Evolutionary conservation across 1,284 basidiomycete species (phyloP).

Genomic region (Leccinum huronense): DNA sequence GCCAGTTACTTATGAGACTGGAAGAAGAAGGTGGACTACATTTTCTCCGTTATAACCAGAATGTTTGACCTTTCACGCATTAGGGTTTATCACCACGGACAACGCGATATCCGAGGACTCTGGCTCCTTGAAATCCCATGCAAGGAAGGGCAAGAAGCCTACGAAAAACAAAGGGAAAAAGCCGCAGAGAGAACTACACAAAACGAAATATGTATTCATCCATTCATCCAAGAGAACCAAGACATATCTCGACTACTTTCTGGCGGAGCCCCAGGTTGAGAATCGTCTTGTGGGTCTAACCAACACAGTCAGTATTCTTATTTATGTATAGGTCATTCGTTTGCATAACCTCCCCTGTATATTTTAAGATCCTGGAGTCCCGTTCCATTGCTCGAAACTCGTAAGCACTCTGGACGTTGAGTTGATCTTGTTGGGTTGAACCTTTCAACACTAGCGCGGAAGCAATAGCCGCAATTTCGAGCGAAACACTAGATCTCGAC

Average conservation of each 20-base stretch:
- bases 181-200: constrained; percentile 53
- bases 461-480: constrained; percentile 4
- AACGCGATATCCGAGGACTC: constrained; percentile 48
- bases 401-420: constrained; percentile 5
- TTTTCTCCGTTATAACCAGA: constrained; percentile 3
- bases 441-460: neutral
- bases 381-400: constrained; percentile 32
- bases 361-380: constrained; percentile 13
- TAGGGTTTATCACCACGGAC: constrained; percentile 63
- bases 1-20: constrained; percentile 63
- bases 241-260: constrained; percentile 66
- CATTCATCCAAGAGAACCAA: constrained; percentile 42
- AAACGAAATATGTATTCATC: constrained; percentile 58
- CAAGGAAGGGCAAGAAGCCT: constrained; percentile 42
- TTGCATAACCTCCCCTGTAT: constrained; percentile 7
- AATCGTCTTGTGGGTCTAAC: constrained; percentile 56
- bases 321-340: neutral
- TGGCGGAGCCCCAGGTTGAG: constrained; percentile 57
- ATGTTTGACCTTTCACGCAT: constrained; percentile 9
- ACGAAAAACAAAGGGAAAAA: constrained; percentile 46
- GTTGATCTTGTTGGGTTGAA: neutral
- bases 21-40: constrained; percentile 59
- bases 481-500: constrained; percentile 17
- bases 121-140: constrained; percentile 45
- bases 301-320: constrained; percentile 46